Percentiles rank a stretch among this genome's conserved stretches.
These are phyloP conservation scores for Leccinum ponderosum DNA, from an alignment of 1,284 basidiomycete species.

Conservation along the genomic window DNA sequence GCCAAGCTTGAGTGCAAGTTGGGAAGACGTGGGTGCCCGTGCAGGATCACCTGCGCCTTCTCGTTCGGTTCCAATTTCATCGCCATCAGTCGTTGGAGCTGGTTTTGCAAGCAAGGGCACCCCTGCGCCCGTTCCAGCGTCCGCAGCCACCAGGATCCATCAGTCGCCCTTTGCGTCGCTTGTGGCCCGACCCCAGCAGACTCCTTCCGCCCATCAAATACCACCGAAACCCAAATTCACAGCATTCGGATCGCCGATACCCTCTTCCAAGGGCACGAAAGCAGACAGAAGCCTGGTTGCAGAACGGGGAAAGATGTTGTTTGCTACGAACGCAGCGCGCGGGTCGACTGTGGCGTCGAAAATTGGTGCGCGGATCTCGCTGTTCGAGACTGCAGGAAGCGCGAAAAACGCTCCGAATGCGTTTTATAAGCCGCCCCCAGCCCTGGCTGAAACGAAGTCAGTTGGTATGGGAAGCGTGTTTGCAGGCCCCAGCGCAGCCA, in stretches of 20 bases:
- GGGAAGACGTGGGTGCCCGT: conserved; percentile 42
- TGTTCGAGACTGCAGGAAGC: conserved; percentile 44
- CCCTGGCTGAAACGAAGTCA: background rate
- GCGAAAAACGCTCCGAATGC: conserved; percentile 57
- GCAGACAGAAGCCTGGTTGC: conserved; percentile 7
- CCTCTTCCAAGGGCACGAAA: conserved; percentile 1
- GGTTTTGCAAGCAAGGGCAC: conserved; percentile 11
- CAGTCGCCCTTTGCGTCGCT: conserved; percentile 13
- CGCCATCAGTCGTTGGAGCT: background rate
- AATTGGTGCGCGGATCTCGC: conserved; percentile 35
- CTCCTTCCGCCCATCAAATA: background rate
- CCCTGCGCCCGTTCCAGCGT: background rate
- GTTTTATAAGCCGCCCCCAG: conserved; percentile 54
- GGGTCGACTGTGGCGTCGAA: conserved; percentile 15
- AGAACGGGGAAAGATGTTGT: conserved; percentile 20
- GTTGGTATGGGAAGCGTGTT: conserved; percentile 6
- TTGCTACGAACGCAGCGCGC: conserved; percentile 9
- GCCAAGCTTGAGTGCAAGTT: conserved; percentile 47
- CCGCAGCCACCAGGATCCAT: background rate
- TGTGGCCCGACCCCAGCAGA: conserved; percentile 10
- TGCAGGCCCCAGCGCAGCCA: background rate
- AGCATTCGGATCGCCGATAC: conserved; percentile 26
- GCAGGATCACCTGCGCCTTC: conserved; percentile 13
- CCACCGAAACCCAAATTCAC: conserved; percentile 23
- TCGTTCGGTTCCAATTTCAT: conserved; percentile 2